Evolutionary conservation across 371 early-diverging fungal genomes (phyloP).

Genomic region (Blakeslea trispora): DNA sequence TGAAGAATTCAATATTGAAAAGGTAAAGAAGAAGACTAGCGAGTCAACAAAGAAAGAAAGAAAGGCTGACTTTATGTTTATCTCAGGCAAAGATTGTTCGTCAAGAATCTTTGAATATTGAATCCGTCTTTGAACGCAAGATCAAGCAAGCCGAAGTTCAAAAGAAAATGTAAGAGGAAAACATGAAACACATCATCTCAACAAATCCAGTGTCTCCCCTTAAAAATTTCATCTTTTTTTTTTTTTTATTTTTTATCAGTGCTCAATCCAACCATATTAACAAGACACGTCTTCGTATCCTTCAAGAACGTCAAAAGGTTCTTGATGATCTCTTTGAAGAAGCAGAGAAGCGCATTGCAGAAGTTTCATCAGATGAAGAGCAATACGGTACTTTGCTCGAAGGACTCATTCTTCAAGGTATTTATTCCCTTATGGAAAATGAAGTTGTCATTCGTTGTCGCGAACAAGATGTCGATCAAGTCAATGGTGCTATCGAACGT

Average conservation of each 20-base stretch:
- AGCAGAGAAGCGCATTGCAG: conserved; percentile 53
- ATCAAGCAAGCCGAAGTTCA: conserved; percentile 91
- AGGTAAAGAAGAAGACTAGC: no score
- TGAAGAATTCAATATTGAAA: conserved; percentile 99
- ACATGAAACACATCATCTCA: background rate
- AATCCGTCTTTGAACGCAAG: conserved; percentile 88
- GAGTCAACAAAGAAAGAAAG: no score
- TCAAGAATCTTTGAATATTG: conserved; percentile 88
- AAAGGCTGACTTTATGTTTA: no score
- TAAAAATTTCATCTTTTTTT: background rate
- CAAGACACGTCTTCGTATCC: conserved; percentile 88
- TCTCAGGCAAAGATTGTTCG: conserved; percentile 92
- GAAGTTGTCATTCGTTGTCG: conserved; percentile 74
- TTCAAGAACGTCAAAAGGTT: conserved; percentile 87
- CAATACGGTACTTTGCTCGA: conserved; percentile 65
- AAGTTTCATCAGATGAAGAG: conserved; percentile 56
- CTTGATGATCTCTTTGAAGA: conserved; percentile 79
- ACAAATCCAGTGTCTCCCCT: background rate
- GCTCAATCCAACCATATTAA: conserved; percentile 94
- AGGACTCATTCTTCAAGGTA: conserved; percentile 79
- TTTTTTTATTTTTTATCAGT: conserved; percentile 46
- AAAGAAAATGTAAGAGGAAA: conserved; percentile 70
- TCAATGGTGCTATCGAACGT: conserved; percentile 60
- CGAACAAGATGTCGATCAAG: conserved; percentile 68
- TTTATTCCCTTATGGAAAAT: conserved; percentile 83